phyloP scores from a whole-genome alignment of 495 filamentous ascomycete genomes.

The Hypomontagnella monticulosa region DNA sequence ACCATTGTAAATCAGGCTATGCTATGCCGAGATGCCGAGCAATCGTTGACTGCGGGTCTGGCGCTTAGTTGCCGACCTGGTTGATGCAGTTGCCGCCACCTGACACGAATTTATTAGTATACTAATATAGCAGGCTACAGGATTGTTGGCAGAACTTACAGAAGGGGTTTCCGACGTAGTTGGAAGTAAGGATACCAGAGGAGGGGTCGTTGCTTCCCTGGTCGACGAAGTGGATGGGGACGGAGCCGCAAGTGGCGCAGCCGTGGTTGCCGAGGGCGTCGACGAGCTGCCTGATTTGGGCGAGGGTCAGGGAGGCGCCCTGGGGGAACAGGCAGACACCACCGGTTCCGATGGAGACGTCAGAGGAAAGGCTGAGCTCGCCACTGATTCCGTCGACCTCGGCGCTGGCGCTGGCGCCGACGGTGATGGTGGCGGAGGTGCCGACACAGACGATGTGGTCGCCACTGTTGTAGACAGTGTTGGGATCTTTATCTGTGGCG shows the following conservation, averaged over 20 bases:
- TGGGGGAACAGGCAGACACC: conserved; percentile 27
- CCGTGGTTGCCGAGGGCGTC: conserved; percentile 32
- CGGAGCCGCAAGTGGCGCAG: conserved; percentile 38
- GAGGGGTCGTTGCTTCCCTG: conserved; percentile 36
- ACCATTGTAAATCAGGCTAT: no score
- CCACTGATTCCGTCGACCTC: conserved; percentile 5
- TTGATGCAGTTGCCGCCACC: conserved; percentile 25
- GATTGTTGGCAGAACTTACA: conserved; percentile 14
- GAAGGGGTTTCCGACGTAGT: conserved; percentile 39
- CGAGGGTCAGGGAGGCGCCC: conserved; percentile 19
- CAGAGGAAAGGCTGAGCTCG: background rate
- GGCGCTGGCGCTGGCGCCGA: conserved; percentile 14
- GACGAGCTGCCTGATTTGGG: conserved; percentile 23
- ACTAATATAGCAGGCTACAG: background rate
- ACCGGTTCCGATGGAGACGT: conserved; percentile 6
- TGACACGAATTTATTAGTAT: background rate
- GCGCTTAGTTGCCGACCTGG: conserved; percentile 8
- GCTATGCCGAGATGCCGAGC: no score
- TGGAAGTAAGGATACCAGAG: conserved; percentile 42
- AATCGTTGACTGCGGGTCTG: no score
- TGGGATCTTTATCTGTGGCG: conserved; percentile 9
- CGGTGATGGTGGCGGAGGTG: conserved; percentile 17
- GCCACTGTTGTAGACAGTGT: conserved; percentile 23
- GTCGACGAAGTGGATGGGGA: conserved; percentile 40
- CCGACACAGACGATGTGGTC: conserved; percentile 23